Evolutionary conservation across 208 protist species (phyloP).

Genomic region (Leptomonas pyrrhocoris): DNA sequence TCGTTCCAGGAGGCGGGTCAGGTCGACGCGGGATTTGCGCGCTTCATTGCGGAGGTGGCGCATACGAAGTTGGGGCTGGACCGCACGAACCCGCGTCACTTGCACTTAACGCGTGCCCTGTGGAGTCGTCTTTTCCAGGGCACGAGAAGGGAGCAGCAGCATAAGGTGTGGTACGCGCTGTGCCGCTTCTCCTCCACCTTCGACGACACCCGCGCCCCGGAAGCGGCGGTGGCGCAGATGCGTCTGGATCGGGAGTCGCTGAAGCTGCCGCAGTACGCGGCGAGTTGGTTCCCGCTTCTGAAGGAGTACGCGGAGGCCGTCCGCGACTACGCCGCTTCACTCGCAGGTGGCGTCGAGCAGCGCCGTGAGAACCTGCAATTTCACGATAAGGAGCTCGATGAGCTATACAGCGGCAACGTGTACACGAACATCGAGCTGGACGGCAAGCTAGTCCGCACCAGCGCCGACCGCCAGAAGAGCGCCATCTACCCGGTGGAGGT

Average conservation of each 20-base stretch:
- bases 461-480: conserved; percentile 38
- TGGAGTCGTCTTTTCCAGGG: conserved; percentile 54
- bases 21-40: conserved; percentile 57
- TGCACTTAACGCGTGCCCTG: conserved; percentile 49
- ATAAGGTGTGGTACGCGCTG: conserved; percentile 61
- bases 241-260: conserved; percentile 18
- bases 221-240: conserved; percentile 33
- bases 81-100: conserved; percentile 28
- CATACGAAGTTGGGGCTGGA: conserved; percentile 74
- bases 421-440: conserved; percentile 57
- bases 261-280: conserved; percentile 26
- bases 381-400: conserved; percentile 66
- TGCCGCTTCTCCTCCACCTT: conserved; percentile 79
- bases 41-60: conserved; percentile 54
- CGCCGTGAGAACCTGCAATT: conserved; percentile 66
- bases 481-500: conserved; percentile 80
- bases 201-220: conserved; percentile 18
- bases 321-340: conserved; percentile 20
- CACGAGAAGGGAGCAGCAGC: conserved; percentile 54
- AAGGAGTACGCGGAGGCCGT: conserved; percentile 47
- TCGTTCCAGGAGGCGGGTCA: conserved; percentile 62
- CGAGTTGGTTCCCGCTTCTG: conserved; percentile 31
- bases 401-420: conserved; percentile 41
- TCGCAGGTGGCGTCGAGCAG: conserved; percentile 44
- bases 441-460: conserved; percentile 46